phyloP scores from a whole-genome alignment of 768 basidiomycete genomes.

The Auricularia heimuer region DNA sequence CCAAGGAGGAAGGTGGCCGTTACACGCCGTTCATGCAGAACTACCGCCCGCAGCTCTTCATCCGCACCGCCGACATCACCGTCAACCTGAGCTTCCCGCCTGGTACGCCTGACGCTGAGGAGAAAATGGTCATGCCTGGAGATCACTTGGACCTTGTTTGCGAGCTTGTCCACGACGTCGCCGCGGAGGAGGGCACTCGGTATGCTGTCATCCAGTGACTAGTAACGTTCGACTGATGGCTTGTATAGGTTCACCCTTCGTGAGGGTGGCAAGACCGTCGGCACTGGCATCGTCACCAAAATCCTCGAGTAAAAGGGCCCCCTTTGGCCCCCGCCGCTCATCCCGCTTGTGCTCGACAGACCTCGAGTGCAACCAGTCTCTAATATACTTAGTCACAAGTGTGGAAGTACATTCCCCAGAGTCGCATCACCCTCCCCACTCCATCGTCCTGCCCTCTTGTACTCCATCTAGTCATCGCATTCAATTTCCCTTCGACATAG shows the following conservation, averaged over 20 bases:
- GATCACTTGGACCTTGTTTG: slow-evolving; percentile 94
- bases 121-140: slow-evolving; percentile 98
- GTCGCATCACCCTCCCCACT: no score
- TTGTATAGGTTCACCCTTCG: slow-evolving; percentile 68
- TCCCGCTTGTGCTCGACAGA: not conserved
- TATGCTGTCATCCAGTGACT: slow-evolving; percentile 15
- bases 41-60: slow-evolving; percentile 91
- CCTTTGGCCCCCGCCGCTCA: not conserved
- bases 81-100: slow-evolving; percentile 77
- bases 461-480: no score
- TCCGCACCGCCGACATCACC: slow-evolving; percentile 92
- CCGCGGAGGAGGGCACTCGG: slow-evolving; percentile 78
- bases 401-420: not conserved
- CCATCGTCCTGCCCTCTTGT: no score
- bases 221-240: not conserved
- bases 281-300: slow-evolving; percentile 90
- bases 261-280: slow-evolving; percentile 91
- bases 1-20: slow-evolving; percentile 85
- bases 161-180: slow-evolving; percentile 73
- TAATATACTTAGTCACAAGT: not conserved
- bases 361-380: not conserved
- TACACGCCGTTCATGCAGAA: slow-evolving; percentile 88
- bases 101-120: slow-evolving; percentile 66
- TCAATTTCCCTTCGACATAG: no score
- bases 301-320: slow-evolving; percentile 31